Conservation (phyloP, 345 rosid species). For the Eucalyptus marginata region DNA sequence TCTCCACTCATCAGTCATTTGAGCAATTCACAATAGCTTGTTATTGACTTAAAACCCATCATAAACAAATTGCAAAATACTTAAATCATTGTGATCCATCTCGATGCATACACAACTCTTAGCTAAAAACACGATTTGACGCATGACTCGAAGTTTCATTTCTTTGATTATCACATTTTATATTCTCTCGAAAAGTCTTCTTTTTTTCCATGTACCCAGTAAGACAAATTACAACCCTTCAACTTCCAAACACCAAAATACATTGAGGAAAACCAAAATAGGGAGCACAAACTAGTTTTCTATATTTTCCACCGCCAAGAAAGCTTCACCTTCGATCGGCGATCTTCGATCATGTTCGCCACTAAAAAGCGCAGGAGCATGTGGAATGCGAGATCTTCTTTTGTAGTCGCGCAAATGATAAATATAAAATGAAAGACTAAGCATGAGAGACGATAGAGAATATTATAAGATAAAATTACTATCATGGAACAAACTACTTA, state of each 20-base stretch:
- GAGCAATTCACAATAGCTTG: background rate
- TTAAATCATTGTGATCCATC: background rate
- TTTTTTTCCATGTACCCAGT: too few relatives aligned
- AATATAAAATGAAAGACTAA: background rate
- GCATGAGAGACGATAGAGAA: background rate
- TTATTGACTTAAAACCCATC: background rate
- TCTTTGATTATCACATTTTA: too few relatives aligned
- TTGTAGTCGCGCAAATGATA: background rate
- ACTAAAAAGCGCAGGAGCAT: background rate
- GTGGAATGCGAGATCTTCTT: background rate
- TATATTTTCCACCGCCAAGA: background rate
- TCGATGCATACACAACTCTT: background rate
- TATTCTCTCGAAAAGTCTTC: background rate
- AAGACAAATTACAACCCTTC: too few relatives aligned
- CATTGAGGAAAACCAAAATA: too few relatives aligned
- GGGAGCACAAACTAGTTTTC: background rate
- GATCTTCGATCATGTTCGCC: background rate
- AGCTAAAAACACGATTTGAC: background rate
- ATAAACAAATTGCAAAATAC: background rate
- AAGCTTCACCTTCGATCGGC: background rate
- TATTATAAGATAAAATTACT: too few relatives aligned
- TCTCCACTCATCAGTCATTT: background rate
- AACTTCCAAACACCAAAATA: background rate
- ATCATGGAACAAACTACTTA: too few relatives aligned
- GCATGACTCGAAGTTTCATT: background rate